A percentile compares a stretch with the other conserved stretches of the same genome.
Evolutionary conservation across 2,329 filamentous ascomycete genomes (phyloP).

Genomic region (Penicillium sp.): DNA sequence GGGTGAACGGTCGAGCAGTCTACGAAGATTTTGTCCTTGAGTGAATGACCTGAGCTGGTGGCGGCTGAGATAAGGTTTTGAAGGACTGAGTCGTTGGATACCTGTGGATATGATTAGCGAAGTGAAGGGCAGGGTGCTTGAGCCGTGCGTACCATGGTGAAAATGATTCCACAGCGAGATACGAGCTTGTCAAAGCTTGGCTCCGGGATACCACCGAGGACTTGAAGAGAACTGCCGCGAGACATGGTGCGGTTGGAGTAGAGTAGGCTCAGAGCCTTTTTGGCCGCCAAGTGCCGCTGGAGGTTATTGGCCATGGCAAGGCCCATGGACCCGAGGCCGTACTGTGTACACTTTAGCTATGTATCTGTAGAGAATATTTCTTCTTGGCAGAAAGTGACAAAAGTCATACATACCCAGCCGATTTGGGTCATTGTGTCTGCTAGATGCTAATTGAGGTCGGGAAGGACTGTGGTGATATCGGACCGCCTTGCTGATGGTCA

Average conservation of each 20-base stretch:
- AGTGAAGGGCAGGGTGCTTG: neutral
- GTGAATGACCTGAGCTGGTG: constrained; percentile 31
- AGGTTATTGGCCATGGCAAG: constrained; percentile 51
- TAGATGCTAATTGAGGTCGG: neutral
- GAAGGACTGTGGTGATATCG: neutral
- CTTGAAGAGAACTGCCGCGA: constrained; percentile 42
- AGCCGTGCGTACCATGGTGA: constrained; percentile 38
- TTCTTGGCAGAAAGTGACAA: neutral
- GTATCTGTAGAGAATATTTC: neutral
- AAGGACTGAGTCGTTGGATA: constrained; percentile 49
- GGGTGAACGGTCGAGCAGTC: constrained; percentile 88
- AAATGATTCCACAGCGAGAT: constrained; percentile 45
- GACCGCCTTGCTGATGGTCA: neutral
- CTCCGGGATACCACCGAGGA: constrained; percentile 40
- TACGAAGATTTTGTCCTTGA: constrained; percentile 77
- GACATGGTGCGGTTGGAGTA: constrained; percentile 49
- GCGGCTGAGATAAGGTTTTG: constrained; percentile 35
- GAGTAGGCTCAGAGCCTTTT: constrained; percentile 38
- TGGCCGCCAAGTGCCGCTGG: constrained; percentile 44
- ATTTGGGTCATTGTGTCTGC: constrained; percentile 37
- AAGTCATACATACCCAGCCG: constrained; percentile 37
- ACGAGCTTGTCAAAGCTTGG: constrained; percentile 41
- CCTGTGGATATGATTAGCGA: constrained; percentile 29
- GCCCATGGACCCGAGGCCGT: constrained; percentile 52
- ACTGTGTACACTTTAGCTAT: constrained; percentile 28